Conservation (phyloP, 129 eudicot genomes). For the Saposhnikovia divaricata region DNA sequence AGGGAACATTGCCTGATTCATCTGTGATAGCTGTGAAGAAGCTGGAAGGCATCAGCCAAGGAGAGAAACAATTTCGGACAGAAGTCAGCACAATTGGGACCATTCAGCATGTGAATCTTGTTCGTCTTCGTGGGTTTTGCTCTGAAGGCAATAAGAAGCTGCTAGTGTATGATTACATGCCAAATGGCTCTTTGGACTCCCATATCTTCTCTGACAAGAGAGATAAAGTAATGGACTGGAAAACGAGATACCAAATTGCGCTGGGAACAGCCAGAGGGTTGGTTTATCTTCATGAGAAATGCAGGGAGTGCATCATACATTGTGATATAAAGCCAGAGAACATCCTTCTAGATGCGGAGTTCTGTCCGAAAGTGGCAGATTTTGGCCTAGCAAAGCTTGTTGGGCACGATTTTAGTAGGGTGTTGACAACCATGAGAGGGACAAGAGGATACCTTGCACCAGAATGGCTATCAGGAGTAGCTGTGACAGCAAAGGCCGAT, state of each 20-base stretch:
- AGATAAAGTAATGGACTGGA: conserved; percentile 34
- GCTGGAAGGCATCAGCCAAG: conserved; percentile 50
- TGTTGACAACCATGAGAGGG: conserved; percentile 64
- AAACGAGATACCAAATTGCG: conserved; percentile 44
- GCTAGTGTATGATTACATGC: conserved; percentile 72
- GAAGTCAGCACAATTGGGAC: conserved; percentile 72
- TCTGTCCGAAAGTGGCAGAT: conserved; percentile 48
- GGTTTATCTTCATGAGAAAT: conserved; percentile 64
- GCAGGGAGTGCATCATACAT: conserved; percentile 64
- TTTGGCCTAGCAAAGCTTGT: conserved; percentile 73
- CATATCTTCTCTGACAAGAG: conserved; percentile 36
- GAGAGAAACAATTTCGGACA: conserved; percentile 71
- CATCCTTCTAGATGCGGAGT: conserved; percentile 46
- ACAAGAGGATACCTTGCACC: conserved; percentile 69
- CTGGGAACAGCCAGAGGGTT: conserved; percentile 56
- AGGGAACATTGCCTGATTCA: conserved; percentile 43
- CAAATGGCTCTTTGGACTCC: conserved; percentile 47
- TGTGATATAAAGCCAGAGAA: conserved; percentile 85
- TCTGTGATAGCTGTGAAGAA: conserved; percentile 59
- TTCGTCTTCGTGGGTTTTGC: conserved; percentile 65
- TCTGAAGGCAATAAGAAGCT: conserved; percentile 38
- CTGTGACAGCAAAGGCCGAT: conserved; percentile 66
- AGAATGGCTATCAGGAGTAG: conserved; percentile 65
- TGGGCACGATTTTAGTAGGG: conserved; percentile 69
- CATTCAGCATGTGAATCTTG: conserved; percentile 68